A percentile compares a stretch with the other conserved stretches of the same genome.
Evolutionary conservation across 2,329 filamentous ascomycete species (phyloP).

Genomic region (Fusarium brevicatenulatum): DNA sequence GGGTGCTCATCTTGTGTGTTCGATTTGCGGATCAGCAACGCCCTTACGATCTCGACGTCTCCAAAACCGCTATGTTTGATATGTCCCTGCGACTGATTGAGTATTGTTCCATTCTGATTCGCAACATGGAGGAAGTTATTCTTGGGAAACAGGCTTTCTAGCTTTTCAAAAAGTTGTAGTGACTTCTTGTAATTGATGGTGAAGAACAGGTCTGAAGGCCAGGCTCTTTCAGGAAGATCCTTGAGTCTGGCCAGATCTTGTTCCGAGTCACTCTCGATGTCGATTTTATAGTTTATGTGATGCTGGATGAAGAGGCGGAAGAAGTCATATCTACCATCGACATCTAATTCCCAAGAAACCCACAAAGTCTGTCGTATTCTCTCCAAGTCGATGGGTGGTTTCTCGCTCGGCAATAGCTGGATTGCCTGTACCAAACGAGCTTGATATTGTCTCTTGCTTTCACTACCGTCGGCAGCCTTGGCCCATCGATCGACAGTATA

Average conservation of each 20-base stretch:
- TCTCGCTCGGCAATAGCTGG: background rate
- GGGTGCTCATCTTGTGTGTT: conserved; percentile 6
- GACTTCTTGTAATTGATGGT: conserved; percentile 17
- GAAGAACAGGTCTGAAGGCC: conserved; percentile 33
- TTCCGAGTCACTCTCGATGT: conserved; percentile 37
- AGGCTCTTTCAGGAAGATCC: background rate
- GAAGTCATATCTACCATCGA: conserved; percentile 31
- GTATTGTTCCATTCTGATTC: background rate
- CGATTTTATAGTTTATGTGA: conserved; percentile 24
- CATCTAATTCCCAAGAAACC: background rate
- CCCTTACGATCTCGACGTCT: conserved; percentile 25
- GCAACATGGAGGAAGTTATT: conserved; percentile 24
- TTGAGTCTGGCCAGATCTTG: conserved; percentile 4
- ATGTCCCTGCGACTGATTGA: conserved; percentile 9
- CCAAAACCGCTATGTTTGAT: conserved; percentile 6
- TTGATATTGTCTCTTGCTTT: background rate
- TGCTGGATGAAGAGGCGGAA: conserved; percentile 39
- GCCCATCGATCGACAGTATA: conserved; percentile 29
- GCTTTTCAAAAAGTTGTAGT: conserved; percentile 25
- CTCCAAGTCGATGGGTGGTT: background rate
- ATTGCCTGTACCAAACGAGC: conserved; percentile 11
- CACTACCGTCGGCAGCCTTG: background rate
- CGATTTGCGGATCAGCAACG: conserved; percentile 23
- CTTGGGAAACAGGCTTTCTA: conserved; percentile 18
- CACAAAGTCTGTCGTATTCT: background rate